phyloP scores from a whole-genome alignment of 2,329 filamentous ascomycete species.

The Penicillium sp. region DNA sequence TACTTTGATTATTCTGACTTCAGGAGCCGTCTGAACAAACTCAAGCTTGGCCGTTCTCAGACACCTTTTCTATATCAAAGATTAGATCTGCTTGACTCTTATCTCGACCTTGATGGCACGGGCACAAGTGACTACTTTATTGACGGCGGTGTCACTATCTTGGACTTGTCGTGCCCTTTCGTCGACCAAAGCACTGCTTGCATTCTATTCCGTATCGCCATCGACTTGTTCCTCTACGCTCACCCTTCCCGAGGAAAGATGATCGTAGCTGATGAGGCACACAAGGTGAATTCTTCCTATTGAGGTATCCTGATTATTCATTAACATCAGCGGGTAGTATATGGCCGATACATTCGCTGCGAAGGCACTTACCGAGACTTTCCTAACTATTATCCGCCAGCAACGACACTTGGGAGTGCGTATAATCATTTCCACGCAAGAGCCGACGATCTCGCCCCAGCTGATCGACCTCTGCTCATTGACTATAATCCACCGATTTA shows the following conservation, averaged over 20 bases:
- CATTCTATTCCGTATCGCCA: background rate
- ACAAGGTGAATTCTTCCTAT: background rate
- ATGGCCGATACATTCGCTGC: constrained; percentile 10
- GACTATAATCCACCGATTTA: constrained; percentile 71
- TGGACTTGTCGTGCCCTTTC: background rate
- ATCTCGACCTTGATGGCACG: background rate
- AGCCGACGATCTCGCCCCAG: constrained; percentile 68
- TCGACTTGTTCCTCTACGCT: background rate
- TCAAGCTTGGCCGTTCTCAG: background rate
- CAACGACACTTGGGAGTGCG: constrained; percentile 69
- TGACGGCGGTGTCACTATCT: background rate
- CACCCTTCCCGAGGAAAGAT: background rate
- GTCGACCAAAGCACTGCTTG: background rate
- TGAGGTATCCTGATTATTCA: background rate
- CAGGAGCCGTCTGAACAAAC: background rate
- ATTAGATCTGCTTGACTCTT: background rate
- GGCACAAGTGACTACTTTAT: background rate
- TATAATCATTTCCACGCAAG: constrained; percentile 72
- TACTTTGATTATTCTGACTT: background rate
- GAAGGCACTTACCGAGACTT: background rate
- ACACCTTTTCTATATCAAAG: background rate
- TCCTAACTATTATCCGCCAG: constrained; percentile 30
- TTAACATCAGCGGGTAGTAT: constrained; percentile 8
- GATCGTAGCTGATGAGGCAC: background rate
- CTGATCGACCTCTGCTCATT: constrained; percentile 70